phyloP scores from a whole-genome alignment of 2,329 filamentous ascomycete genomes.

The Aspergillus brasiliensis region DNA sequence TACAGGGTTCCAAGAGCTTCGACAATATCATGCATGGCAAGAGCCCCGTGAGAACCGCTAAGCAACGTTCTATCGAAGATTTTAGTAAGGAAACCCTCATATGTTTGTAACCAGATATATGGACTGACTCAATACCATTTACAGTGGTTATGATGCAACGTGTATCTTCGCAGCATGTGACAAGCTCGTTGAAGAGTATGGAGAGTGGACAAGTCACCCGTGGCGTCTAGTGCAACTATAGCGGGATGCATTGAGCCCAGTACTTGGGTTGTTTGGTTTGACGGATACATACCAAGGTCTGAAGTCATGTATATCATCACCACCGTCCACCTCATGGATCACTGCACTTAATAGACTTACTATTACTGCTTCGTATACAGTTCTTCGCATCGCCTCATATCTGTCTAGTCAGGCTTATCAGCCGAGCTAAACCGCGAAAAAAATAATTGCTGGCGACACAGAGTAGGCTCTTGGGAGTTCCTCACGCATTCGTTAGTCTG shows the following conservation, averaged over 20 bases:
- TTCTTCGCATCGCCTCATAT: neutral
- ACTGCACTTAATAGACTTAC: neutral
- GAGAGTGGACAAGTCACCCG: slow-evolving; percentile 6
- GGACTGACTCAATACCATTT: slow-evolving; percentile 50
- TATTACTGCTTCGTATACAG: neutral
- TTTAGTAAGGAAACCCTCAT: slow-evolving; percentile 67
- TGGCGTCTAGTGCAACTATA: neutral
- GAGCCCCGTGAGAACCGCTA: slow-evolving; percentile 69
- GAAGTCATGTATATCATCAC: neutral
- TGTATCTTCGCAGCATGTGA: slow-evolving; percentile 90
- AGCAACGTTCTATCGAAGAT: slow-evolving; percentile 86
- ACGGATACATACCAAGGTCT: neutral
- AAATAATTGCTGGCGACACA: too few species aligned
- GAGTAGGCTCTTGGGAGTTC: too few species aligned
- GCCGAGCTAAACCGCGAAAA: too few species aligned
- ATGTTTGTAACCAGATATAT: slow-evolving; percentile 1
- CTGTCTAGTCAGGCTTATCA: neutral
- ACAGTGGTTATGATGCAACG: slow-evolving; percentile 84
- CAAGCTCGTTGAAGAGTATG: slow-evolving; percentile 48
- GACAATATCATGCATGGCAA: slow-evolving; percentile 94
- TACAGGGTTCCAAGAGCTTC: slow-evolving; percentile 78
- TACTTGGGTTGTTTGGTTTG: neutral
- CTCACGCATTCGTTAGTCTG: too few species aligned
- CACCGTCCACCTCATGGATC: too few species aligned
- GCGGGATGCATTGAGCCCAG: neutral